Percentiles rank a stretch among this genome's conserved stretches.
Conservation (phyloP, 495 filamentous ascomycete species). For the Diplogelasinospora grovesii region DNA sequence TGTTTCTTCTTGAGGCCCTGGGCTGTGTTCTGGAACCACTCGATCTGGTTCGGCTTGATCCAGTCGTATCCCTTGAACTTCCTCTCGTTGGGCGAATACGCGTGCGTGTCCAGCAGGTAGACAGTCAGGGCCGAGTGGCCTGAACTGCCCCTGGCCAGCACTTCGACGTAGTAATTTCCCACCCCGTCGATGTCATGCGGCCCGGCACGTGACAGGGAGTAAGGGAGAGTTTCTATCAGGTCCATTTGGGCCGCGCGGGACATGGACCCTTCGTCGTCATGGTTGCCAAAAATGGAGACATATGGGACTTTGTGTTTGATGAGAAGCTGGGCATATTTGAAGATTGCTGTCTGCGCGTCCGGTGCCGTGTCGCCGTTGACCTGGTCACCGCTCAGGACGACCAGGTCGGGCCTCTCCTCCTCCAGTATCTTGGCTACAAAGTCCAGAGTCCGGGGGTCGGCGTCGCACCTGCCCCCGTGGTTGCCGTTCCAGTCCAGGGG, state of each 20-base stretch:
- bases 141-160: constrained; percentile 70
- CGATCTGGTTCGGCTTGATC: constrained; percentile 88
- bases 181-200: constrained; percentile 79
- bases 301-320: constrained; percentile 86
- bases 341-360: constrained; percentile 87
- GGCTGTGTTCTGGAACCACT: constrained; percentile 82
- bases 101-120: constrained; percentile 89
- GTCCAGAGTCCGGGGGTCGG: constrained; percentile 84
- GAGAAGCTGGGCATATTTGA: constrained; percentile 85
- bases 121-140: constrained; percentile 85
- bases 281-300: constrained; percentile 92
- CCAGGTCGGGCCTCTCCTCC: constrained; percentile 85
- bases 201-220: constrained; percentile 76
- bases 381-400: constrained; percentile 87
- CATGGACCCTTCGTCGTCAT: constrained; percentile 88
- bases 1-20: constrained; percentile 60
- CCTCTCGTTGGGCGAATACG: constrained; percentile 84
- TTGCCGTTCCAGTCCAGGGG: constrained; percentile 62
- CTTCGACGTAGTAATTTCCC: constrained; percentile 91
- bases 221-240: constrained; percentile 78
- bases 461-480: constrained; percentile 82
- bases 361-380: constrained; percentile 89
- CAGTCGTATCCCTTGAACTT: constrained; percentile 88
- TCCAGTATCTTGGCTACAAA: constrained; percentile 79
- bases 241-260: constrained; percentile 72